A percentile compares a stretch with the other conserved stretches of the same genome.
These are phyloP conservation scores for Selaginella tamariscina DNA, from an alignment of 75 land plant species.

Conservation along the genomic window DNA sequence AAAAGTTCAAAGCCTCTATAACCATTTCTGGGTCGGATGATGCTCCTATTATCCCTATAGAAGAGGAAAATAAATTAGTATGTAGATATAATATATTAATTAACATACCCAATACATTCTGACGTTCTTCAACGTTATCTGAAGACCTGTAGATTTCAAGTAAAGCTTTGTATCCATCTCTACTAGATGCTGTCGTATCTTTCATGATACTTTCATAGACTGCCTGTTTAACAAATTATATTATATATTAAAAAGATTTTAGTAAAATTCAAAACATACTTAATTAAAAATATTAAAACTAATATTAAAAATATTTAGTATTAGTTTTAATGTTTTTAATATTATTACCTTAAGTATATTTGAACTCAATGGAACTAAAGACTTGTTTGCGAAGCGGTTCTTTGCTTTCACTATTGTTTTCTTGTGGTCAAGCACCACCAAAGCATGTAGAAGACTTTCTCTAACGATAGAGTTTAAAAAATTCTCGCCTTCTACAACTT, in stretches of 20 bases:
- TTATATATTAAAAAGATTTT: not conserved
- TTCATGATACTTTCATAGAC: not conserved
- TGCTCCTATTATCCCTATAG: not conserved
- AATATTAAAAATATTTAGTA: too few species aligned
- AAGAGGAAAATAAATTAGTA: not conserved
- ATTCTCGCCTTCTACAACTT: not conserved
- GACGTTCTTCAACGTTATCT: not conserved
- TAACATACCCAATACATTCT: not conserved
- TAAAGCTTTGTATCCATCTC: not conserved
- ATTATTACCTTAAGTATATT: not conserved
- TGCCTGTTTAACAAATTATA: not conserved
- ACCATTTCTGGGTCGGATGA: not conserved
- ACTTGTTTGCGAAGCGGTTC: not conserved
- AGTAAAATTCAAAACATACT: too few species aligned
- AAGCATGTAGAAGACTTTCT: not conserved
- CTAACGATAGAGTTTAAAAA: not conserved
- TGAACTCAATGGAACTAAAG: not conserved
- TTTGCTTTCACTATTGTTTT: not conserved
- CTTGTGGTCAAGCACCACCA: not conserved
- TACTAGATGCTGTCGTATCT: not conserved
- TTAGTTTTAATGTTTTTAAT: too few species aligned
- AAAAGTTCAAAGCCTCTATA: not conserved
- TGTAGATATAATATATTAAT: not conserved
- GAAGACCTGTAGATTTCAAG: not conserved
- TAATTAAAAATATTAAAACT: too few species aligned